These are phyloP conservation scores for Rhodofomes roseus DNA, from an alignment of 1,284 basidiomycete genomes.

Conservation along the genomic window DNA sequence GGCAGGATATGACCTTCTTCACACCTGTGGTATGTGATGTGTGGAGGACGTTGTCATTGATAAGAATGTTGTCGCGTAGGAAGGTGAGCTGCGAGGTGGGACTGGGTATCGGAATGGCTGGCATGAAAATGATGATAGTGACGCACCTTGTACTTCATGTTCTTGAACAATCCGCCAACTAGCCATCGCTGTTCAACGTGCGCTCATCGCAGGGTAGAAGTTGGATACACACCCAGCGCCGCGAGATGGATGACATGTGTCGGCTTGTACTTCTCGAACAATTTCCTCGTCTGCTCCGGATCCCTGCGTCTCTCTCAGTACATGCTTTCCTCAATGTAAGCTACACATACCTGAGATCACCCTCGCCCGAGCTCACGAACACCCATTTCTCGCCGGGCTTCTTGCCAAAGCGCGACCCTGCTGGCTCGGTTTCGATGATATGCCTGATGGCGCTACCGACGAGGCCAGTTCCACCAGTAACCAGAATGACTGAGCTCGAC, in stretches of 20 bases:
- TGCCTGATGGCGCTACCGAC: slow-evolving; percentile 81
- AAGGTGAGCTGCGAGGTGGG: slow-evolving; percentile 61
- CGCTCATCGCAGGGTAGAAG: no score
- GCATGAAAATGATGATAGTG: slow-evolving; percentile 9
- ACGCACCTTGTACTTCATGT: slow-evolving; percentile 82
- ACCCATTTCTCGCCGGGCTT: slow-evolving; percentile 78
- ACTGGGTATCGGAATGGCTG: neutral
- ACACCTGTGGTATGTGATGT: slow-evolving; percentile 64
- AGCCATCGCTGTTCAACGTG: slow-evolving; percentile 4
- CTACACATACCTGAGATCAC: slow-evolving; percentile 61
- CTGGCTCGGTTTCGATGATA: slow-evolving; percentile 74
- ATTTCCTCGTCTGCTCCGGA: slow-evolving; percentile 46
- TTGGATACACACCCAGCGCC: slow-evolving; percentile 60
- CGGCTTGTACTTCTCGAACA: slow-evolving; percentile 86
- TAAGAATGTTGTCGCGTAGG: slow-evolving; percentile 84
- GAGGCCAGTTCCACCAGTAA: slow-evolving; percentile 84
- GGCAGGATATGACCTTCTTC: slow-evolving; percentile 78
- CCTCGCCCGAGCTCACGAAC: slow-evolving; percentile 74
- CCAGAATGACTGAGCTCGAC: slow-evolving; percentile 51
- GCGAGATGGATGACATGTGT: slow-evolving; percentile 91
- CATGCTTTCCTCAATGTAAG: neutral
- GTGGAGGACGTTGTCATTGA: slow-evolving; percentile 88
- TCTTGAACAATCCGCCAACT: slow-evolving; percentile 90
- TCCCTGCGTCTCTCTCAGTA: slow-evolving; percentile 36
- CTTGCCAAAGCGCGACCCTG: slow-evolving; percentile 75